phyloP scores from a whole-genome alignment of 306 rosid species.

The Cicer pinnatifidum region DNA sequence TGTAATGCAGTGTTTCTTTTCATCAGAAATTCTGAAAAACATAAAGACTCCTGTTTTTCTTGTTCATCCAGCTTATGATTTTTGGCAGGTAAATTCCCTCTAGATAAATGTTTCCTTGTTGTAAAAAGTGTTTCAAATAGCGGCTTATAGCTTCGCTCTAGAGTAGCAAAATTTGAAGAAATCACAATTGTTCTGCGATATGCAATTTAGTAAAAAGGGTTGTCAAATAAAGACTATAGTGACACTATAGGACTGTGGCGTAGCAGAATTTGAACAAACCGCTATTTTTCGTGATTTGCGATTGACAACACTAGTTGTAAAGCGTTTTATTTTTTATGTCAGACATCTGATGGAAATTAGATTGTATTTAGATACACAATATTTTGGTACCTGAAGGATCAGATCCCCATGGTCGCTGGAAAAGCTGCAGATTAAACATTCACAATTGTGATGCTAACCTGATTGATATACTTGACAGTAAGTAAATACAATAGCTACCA shows the following conservation, averaged over 20 bases:
- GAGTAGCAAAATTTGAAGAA: too few relatives aligned
- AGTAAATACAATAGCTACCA: slow-evolving; percentile 32
- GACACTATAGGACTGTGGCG: too few relatives aligned
- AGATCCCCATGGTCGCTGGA: slow-evolving; percentile 72
- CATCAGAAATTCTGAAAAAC: slow-evolving; percentile 67
- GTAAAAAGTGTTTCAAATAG: background rate
- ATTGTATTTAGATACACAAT: slow-evolving; percentile 74
- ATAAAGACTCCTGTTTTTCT: slow-evolving; percentile 77
- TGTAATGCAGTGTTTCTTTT: slow-evolving; percentile 82
- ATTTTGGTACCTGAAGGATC: slow-evolving; percentile 77
- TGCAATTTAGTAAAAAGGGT: too few relatives aligned
- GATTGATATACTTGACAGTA: slow-evolving; percentile 74
- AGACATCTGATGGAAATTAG: slow-evolving; percentile 44
- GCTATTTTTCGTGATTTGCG: too few relatives aligned
- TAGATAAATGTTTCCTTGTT: slow-evolving; percentile 41
- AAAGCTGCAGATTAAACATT: slow-evolving; percentile 71
- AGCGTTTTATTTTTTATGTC: slow-evolving; percentile 4
- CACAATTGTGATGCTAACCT: slow-evolving; percentile 58
- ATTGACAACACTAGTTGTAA: too few relatives aligned
- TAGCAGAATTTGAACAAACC: too few relatives aligned
- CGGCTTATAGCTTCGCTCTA: too few relatives aligned
- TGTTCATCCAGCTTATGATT: slow-evolving; percentile 91
- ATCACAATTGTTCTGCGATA: too few relatives aligned
- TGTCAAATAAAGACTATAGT: too few relatives aligned
- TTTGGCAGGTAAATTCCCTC: slow-evolving; percentile 80